These are phyloP conservation scores for Orychophragmus violaceus DNA, from an alignment of 345 rosid species.

Conservation along the genomic window DNA sequence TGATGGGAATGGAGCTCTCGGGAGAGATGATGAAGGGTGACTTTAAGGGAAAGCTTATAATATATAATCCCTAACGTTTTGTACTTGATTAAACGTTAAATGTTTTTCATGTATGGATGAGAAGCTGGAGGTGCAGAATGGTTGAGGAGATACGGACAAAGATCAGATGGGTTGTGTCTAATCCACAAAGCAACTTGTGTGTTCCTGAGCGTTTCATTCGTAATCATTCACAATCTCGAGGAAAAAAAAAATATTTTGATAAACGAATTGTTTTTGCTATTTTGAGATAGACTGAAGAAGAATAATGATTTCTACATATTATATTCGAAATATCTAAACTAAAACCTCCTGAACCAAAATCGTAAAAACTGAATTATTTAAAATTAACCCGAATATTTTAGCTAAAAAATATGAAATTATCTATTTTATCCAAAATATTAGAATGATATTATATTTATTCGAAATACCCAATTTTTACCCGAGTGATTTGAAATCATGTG, in stretches of 20 bases:
- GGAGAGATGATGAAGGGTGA: constrained; percentile 15
- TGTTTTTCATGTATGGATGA: constrained; percentile 39
- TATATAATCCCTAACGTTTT: neutral
- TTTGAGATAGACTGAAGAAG: too few species aligned
- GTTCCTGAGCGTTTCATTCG: constrained; percentile 34
- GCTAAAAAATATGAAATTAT: too few species aligned
- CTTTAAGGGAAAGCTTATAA: neutral
- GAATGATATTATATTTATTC: too few species aligned
- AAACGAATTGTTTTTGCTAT: neutral
- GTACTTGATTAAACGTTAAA: neutral
- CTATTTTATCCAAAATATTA: too few species aligned
- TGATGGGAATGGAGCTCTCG: constrained; percentile 1
- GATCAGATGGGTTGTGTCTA: constrained; percentile 33
- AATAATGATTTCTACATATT: too few species aligned
- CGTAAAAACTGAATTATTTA: too few species aligned
- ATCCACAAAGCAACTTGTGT: constrained; percentile 42
- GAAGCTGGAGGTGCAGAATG: constrained; percentile 53
- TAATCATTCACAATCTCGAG: constrained; percentile 32
- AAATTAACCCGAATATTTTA: too few species aligned
- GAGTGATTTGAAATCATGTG: too few species aligned
- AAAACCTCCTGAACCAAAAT: too few species aligned
- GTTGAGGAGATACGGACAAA: constrained; percentile 33
- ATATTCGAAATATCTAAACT: too few species aligned
- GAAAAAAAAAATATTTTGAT: neutral
- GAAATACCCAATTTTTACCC: too few species aligned